phyloP scores from a whole-genome alignment of 225 moss, liverwort and hornwort species.

The Pseudoscleropodium purum region DNA sequence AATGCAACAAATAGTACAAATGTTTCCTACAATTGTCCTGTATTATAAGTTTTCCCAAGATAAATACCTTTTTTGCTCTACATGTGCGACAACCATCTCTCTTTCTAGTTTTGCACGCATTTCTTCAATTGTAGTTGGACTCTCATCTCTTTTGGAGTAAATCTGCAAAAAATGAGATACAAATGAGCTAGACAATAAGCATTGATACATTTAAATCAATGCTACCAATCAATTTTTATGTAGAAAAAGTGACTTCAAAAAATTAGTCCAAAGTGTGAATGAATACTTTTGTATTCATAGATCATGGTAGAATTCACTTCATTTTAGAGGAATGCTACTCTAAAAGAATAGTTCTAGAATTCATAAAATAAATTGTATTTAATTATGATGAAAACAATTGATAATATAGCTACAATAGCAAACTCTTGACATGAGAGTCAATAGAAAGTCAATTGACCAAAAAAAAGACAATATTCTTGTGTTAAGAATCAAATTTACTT shows the following conservation, averaged over 20 bases:
- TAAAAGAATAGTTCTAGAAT: neutral
- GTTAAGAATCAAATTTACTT: neutral
- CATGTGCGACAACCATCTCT: constrained; percentile 42
- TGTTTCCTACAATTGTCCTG: neutral
- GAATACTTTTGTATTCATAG: neutral
- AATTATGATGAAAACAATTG: neutral
- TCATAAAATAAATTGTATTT: neutral
- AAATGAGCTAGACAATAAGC: neutral
- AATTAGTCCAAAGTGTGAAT: neutral
- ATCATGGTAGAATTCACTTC: neutral
- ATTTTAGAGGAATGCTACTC: neutral
- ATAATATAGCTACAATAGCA: neutral
- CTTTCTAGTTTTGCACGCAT: constrained; percentile 28
- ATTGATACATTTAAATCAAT: neutral
- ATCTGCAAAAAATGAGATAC: neutral
- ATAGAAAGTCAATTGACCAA: neutral
- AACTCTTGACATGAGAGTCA: neutral
- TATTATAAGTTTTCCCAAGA: neutral
- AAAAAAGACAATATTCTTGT: neutral
- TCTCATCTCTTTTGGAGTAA: neutral
- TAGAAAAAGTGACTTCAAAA: neutral
- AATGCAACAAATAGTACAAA: neutral
- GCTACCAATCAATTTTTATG: neutral
- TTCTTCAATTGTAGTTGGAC: constrained; percentile 5
- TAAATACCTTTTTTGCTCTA: constrained; percentile 50